phyloP scores from a whole-genome alignment of 176 grass and related monocot genomes.

The Bolboschoenus planiculmis region DNA sequence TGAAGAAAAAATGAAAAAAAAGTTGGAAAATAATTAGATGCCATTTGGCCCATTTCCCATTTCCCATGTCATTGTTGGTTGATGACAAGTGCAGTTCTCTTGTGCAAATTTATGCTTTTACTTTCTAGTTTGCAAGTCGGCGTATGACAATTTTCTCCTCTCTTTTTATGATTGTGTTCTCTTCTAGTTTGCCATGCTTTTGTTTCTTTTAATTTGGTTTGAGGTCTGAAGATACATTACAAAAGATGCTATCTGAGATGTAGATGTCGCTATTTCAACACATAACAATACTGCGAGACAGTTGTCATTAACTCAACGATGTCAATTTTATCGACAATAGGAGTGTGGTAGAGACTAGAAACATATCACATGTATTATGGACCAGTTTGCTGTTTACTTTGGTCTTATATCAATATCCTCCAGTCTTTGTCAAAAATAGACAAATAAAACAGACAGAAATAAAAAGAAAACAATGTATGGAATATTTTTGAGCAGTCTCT shows the following conservation, averaged over 20 bases:
- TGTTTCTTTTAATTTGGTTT: background rate
- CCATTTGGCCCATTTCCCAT: no score
- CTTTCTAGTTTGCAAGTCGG: background rate
- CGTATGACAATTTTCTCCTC: background rate
- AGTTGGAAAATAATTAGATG: conserved; percentile 19
- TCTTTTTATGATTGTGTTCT: background rate
- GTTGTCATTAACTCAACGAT: background rate
- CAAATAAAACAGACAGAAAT: background rate
- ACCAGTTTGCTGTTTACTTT: background rate
- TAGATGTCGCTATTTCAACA: background rate
- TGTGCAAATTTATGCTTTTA: background rate
- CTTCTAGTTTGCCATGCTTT: background rate
- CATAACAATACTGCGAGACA: no score
- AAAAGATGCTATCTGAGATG: background rate
- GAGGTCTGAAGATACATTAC: background rate
- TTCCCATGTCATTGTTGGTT: background rate
- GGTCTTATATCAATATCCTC: background rate
- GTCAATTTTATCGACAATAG: background rate
- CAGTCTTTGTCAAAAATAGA: background rate
- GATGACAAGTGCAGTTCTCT: background rate
- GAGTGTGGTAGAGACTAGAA: no score
- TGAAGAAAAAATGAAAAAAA: conserved; percentile 8
- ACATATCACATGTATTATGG: background rate
- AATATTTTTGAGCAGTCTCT: background rate
- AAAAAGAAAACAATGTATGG: background rate